Percentiles rank a stretch among this genome's conserved stretches.
Conservation (phyloP, 2,329 filamentous ascomycete species). For the Nannizzia gypsea region DNA sequence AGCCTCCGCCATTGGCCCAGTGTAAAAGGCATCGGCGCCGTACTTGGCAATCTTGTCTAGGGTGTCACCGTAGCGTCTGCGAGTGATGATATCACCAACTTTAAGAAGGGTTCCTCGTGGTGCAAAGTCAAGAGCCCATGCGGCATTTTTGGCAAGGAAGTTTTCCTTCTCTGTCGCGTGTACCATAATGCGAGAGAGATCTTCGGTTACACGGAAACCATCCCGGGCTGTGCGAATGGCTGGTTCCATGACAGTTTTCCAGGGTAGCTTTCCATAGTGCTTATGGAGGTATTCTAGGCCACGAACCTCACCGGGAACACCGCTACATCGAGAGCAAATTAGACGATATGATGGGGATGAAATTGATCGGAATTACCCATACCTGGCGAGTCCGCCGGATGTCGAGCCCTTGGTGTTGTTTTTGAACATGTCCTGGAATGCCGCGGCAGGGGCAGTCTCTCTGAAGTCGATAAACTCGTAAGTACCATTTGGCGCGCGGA, state of each 20-base stretch:
- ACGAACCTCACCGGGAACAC: conserved; percentile 50
- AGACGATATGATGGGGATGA: neutral
- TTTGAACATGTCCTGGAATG: conserved; percentile 73
- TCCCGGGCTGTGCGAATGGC: conserved; percentile 61
- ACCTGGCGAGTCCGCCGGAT: conserved; percentile 57
- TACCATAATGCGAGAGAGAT: conserved; percentile 63
- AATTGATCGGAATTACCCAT: conserved; percentile 4
- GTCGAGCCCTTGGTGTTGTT: conserved; percentile 57
- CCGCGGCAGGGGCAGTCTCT: conserved; percentile 73
- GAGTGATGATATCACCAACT: conserved; percentile 65
- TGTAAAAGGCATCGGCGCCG: conserved; percentile 64
- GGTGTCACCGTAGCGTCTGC: conserved; percentile 68
- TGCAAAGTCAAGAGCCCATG: conserved; percentile 81
- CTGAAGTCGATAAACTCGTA: conserved; percentile 86
- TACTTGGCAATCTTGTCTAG: conserved; percentile 63
- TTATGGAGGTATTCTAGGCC: conserved; percentile 68
- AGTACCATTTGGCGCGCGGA: conserved; percentile 58
- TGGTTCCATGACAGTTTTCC: conserved; percentile 60
- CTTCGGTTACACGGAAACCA: conserved; percentile 61
- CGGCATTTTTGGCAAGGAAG: conserved; percentile 62
- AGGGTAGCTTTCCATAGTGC: conserved; percentile 49
- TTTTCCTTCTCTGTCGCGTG: conserved; percentile 40
- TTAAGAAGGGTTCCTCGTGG: conserved; percentile 62
- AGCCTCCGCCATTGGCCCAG: conserved; percentile 57
- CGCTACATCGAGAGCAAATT: conserved; percentile 28